Evolutionary conservation across 2,329 filamentous ascomycete genomes (phyloP).

Genomic region (Pochonia chlamydosporia): DNA sequence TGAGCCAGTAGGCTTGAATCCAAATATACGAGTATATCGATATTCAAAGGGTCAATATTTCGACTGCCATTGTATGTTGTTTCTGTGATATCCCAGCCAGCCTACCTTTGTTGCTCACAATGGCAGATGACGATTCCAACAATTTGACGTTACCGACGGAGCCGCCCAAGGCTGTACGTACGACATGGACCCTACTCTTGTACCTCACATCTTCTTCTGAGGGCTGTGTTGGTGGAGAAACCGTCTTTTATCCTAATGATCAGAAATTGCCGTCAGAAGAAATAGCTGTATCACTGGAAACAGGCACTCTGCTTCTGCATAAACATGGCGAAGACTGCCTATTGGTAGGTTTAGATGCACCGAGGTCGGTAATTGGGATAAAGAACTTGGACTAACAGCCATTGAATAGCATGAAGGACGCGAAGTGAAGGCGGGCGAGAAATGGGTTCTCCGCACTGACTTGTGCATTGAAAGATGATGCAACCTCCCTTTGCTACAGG

Average conservation of each 20-base stretch:
- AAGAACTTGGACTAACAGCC: conserved; percentile 18
- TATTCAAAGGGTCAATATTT: conserved; percentile 87
- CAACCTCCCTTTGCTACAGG: too few relatives aligned
- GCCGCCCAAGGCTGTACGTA: conserved; percentile 35
- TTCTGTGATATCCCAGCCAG: too few relatives aligned
- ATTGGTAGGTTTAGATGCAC: conserved; percentile 44
- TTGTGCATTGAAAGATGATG: conserved; percentile 56
- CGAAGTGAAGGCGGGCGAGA: conserved; percentile 74
- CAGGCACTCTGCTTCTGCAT: conserved; percentile 81
- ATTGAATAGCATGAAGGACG: conserved; percentile 65
- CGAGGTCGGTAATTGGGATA: background rate
- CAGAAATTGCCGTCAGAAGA: conserved; percentile 52
- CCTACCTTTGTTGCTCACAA: background rate
- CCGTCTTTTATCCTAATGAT: conserved; percentile 80
- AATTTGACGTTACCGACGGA: conserved; percentile 49
- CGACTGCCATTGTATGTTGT: conserved; percentile 76
- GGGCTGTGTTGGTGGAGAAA: conserved; percentile 79
- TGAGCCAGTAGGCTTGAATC: conserved; percentile 74
- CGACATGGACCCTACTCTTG: conserved; percentile 86
- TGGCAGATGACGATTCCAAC: conserved; percentile 80
- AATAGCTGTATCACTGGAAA: conserved; percentile 67
- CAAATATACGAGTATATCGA: conserved; percentile 84
- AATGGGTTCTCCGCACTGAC: conserved; percentile 87
- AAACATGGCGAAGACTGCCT: conserved; percentile 86
- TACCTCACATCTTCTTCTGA: conserved; percentile 74